A percentile compares a stretch with the other conserved stretches of the same genome.
These are phyloP conservation scores for Dunaliella primolecta DNA, from an alignment of 139 green algal genomes.

Conservation along the genomic window DNA sequence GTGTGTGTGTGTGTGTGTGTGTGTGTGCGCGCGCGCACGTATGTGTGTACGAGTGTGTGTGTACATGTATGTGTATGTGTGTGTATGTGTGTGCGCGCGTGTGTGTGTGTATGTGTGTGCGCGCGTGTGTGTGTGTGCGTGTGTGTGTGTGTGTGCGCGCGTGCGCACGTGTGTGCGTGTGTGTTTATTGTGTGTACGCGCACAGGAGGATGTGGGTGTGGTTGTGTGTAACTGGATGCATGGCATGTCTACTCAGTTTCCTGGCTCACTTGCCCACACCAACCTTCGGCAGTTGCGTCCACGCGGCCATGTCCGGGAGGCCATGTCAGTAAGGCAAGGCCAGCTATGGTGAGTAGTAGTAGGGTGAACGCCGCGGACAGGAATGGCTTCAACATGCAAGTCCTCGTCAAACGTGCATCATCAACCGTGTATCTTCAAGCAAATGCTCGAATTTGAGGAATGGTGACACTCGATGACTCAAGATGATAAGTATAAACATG, in stretches of 20 bases:
- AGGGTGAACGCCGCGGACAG: too few relatives aligned
- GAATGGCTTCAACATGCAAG: too few relatives aligned
- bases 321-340: too few relatives aligned
- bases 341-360: not conserved
- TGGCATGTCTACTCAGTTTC: not conserved
- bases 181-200: too few relatives aligned
- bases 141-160: constrained; percentile 6
- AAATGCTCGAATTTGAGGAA: too few relatives aligned
- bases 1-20: not conserved
- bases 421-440: too few relatives aligned
- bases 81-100: not conserved
- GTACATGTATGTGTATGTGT: not conserved
- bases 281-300: too few relatives aligned
- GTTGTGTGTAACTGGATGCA: not conserved
- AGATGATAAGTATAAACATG: too few relatives aligned
- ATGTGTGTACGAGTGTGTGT: not conserved
- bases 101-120: not conserved
- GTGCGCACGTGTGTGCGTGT: too few relatives aligned
- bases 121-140: not conserved
- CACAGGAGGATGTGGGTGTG: not conserved
- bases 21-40: not conserved
- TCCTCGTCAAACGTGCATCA: too few relatives aligned
- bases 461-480: too few relatives aligned
- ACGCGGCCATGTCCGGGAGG: not conserved
- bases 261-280: not conserved